Evolutionary conservation across 2,329 filamentous ascomycete genomes (phyloP), one percentile per base, ranked within the genome.

Genomic region (Fusarium zealandicum): DNA sequence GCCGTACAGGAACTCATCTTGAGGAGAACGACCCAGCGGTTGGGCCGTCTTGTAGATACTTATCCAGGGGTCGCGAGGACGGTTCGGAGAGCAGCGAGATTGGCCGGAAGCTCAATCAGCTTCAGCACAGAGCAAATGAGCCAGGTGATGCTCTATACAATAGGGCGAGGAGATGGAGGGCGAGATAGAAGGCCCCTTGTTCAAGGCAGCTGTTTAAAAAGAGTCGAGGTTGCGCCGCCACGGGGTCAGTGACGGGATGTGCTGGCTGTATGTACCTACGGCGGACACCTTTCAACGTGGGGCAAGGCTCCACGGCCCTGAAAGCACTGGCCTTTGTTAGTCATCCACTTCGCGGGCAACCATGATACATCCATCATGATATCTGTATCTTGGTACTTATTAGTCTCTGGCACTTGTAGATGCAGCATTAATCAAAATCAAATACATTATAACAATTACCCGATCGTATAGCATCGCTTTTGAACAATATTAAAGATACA

Each of bases 1-100:
- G 54, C 47, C 71, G 41, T 71, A 76, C 74, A 66, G 44, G 74
- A 76, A 70, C 74, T 76, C 74, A 76, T 76, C 64, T 69, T 74
- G 61, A 51, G 54, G 57, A 62, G 63, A 67, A 68, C 67, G 66
- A 70, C 70, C 70, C 67, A 61, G 62, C 47, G 54, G 63, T 66
- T 65, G 61, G 69, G 68, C 61, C 69, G 68, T 60, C 67, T 71
- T 58, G 57, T 57, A 54, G 59, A 54, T 54, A 56, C 53, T 68
- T 59, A 61, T 66, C 65, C 61, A 66, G 64, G 66, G 57, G 64
- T 51, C 49, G 42, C 46, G 51, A 41, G 48, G 56, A 37, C 30
- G 47, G 43, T 36, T 51, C 50, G 52, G 25, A 27, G 41, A 22
- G 49, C 30, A 28, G 43, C 33, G 11, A 42, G 28, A 44, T 31